Evolutionary conservation across 2,329 filamentous ascomycete genomes (phyloP), one percentile per base, ranked within the genome.

Genomic region (Fusarium falciforme): DNA sequence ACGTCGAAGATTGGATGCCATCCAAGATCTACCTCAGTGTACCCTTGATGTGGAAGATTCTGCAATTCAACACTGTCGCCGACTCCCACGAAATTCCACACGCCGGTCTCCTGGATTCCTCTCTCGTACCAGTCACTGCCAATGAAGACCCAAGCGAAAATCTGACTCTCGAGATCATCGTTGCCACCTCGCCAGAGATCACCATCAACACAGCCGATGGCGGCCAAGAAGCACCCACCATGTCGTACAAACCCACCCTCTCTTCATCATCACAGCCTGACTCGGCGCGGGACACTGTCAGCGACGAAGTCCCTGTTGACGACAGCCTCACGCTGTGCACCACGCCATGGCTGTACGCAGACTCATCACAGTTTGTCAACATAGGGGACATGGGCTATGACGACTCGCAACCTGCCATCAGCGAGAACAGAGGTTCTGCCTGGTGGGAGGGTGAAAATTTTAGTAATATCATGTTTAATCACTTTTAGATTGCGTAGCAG

Each of bases 1-100:
- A 87, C 36, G 82, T 84, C 16, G 85, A 87, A 66, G 85, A 87
- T 72, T 88, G 87, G 87, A 85, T 87, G 79, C 87, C 87, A 0
- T 87, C 85, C 25, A 85, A 86, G 57, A 88, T 88, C 55, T 85
- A 87, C 71, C 85, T 88, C 38, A 88, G 85, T 67, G 85, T 88
- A 1, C 85, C 85, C 2, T 74, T 88, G 6, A 88, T 88, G 87
- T 88, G 87, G 87, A 85, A 87, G 40, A 84, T 88, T 11, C 76
- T 88, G 5, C 85, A 87, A 63, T 84, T 87, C 74, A 86, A 85
- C 73, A 87, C 81, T 33, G 80, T 80, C 9, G 78, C 82, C 0
- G 81, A 84, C 20, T 77, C 81, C 1, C 81, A 80, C 7, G 82
- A 83, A 14, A 77, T 79, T 2, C 79, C 84, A 1, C 78, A 78